Percentiles rank a stretch among this genome's conserved stretches.
These are phyloP conservation scores for Hypoxylon cercidicola DNA, from an alignment of 495 filamentous ascomycete genomes.

Conservation along the genomic window DNA sequence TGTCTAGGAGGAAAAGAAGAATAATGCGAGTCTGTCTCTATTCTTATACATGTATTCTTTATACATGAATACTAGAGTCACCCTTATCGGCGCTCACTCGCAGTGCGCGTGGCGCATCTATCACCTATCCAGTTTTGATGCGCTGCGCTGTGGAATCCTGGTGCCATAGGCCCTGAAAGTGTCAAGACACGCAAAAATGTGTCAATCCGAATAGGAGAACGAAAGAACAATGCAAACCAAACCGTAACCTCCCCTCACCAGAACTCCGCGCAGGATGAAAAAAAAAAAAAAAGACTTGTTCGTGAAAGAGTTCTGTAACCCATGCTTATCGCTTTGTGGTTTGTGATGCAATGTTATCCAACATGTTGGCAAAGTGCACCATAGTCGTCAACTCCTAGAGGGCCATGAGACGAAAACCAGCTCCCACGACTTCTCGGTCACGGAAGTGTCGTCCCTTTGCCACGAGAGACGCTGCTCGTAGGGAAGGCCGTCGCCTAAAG, in stretches of 20 bases:
- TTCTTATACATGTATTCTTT: conserved; percentile 33
- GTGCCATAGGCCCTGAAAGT: conserved; percentile 34
- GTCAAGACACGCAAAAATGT: conserved; percentile 32
- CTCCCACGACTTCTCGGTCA: not conserved
- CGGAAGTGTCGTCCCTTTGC: conserved; percentile 10
- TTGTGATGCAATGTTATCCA: conserved; percentile 9
- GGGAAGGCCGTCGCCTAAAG: conserved; percentile 52
- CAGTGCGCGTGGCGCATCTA: conserved; percentile 46
- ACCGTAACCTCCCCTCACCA: conserved; percentile 36
- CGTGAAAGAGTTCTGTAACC: conserved; percentile 19
- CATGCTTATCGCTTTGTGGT: conserved; percentile 7
- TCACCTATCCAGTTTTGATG: conserved; percentile 45
- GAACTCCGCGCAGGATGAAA: conserved; percentile 40
- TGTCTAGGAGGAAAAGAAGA: conserved; percentile 16
- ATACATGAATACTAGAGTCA: conserved; percentile 33
- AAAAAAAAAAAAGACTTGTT: conserved; percentile 8
- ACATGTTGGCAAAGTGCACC: conserved; percentile 18
- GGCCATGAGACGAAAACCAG: conserved; percentile 23
- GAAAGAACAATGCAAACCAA: conserved; percentile 31
- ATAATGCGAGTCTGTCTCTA: conserved; percentile 41
- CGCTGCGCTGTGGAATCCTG: conserved; percentile 45
- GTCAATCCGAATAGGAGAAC: conserved; percentile 36
- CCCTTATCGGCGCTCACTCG: conserved; percentile 37
- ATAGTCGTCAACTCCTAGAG: conserved; percentile 25
- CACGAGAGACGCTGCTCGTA: conserved; percentile 5